A percentile compares a stretch with the other conserved stretches of the same genome.
Conservation (phyloP, 345 rosid genomes). For the Brassica incana region DNA sequence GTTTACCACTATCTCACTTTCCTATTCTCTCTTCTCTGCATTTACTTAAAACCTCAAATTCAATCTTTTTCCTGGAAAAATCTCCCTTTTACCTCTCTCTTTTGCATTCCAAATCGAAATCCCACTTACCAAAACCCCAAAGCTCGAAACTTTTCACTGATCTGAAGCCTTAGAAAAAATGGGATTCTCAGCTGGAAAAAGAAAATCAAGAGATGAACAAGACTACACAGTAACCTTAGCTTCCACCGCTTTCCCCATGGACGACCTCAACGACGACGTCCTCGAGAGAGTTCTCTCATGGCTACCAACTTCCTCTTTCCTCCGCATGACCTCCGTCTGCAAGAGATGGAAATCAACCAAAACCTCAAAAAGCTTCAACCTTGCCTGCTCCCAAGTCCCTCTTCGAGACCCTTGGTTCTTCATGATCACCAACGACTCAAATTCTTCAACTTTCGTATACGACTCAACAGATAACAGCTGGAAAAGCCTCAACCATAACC, state of each 20-base stretch:
- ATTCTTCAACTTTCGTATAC: conserved; percentile 54
- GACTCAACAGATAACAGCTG: conserved; percentile 68
- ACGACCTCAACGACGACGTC: conserved; percentile 71
- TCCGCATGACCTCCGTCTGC: conserved; percentile 71
- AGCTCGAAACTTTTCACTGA: neutral
- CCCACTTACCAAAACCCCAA: neutral
- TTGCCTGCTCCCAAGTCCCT: conserved; percentile 72
- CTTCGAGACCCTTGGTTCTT: conserved; percentile 83
- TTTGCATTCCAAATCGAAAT: neutral
- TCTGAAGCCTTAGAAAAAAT: conserved; percentile 19
- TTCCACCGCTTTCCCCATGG: conserved; percentile 49
- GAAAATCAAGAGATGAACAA: conserved; percentile 50
- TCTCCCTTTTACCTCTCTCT: neutral
- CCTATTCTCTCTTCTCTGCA: neutral
- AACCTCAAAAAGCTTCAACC: conserved; percentile 66
- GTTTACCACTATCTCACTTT: no score
- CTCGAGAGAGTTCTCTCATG: conserved; percentile 84
- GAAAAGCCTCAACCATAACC: conserved; percentile 54
- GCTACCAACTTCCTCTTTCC: conserved; percentile 72
- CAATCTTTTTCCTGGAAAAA: neutral
- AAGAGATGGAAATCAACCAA: conserved; percentile 78
- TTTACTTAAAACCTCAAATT: neutral
- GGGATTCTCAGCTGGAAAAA: conserved; percentile 47
- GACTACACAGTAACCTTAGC: neutral
- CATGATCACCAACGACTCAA: conserved; percentile 52